A percentile compares a stretch with the other conserved stretches of the same genome.
Conservation (phyloP, 768 basidiomycete genomes). For the Mycena leptocephala region DNA sequence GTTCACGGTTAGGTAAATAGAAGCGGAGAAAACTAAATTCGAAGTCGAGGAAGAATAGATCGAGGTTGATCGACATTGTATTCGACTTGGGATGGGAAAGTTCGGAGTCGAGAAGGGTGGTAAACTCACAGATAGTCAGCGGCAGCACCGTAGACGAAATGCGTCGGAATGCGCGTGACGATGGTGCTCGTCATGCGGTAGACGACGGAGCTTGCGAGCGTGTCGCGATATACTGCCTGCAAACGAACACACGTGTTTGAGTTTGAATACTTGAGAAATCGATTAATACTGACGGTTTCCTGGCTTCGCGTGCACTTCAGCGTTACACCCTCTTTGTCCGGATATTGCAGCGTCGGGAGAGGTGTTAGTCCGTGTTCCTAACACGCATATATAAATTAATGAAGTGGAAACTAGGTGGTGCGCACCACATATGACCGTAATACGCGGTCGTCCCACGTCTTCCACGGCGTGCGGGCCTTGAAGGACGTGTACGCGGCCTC, state of each 20-base stretch:
- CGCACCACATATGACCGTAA: slow-evolving; percentile 61
- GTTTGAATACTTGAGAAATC: not conserved
- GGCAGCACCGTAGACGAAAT: slow-evolving; percentile 63
- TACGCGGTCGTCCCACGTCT: slow-evolving; percentile 67
- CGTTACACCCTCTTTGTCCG: slow-evolving; percentile 64
- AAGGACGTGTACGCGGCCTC: slow-evolving; percentile 62
- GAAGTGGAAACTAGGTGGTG: not conserved
- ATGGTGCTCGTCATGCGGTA: slow-evolving; percentile 52
- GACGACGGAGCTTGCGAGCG: slow-evolving; percentile 47
- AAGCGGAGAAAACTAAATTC: too few relatives aligned
- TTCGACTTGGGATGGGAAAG: too few relatives aligned
- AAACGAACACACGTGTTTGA: too few relatives aligned
- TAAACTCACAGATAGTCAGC: slow-evolving; percentile 60
- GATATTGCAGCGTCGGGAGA: slow-evolving; percentile 60
- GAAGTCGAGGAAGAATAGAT: too few relatives aligned
- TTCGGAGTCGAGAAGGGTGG: not conserved
- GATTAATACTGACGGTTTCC: slow-evolving; percentile 55
- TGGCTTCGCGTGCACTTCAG: slow-evolving; percentile 63
- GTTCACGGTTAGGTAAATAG: not conserved
- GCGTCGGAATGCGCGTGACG: slow-evolving; percentile 55
- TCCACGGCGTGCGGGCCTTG: slow-evolving; percentile 57
- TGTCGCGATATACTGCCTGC: slow-evolving; percentile 63
- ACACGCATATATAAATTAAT: not conserved
- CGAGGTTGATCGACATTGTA: too few relatives aligned
- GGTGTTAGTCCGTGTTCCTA: slow-evolving; percentile 62